These are phyloP conservation scores for Chenopodium suecicum DNA, from an alignment of 148 eudicot genomes.

Conservation along the genomic window DNA sequence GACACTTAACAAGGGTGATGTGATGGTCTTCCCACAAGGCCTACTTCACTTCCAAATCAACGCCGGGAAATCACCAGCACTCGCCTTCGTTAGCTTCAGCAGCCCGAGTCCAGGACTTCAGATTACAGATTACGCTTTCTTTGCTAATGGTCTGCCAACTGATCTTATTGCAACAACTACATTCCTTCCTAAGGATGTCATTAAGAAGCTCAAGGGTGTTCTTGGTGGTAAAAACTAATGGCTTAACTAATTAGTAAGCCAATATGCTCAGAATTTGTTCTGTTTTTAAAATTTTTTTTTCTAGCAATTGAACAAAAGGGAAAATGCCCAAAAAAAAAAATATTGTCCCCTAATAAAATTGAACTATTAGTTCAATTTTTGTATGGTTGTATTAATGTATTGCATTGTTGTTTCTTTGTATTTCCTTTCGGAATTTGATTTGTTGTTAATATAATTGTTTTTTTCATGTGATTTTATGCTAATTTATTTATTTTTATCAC, in stretches of 20 bases:
- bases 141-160: slow-evolving; percentile 56
- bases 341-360: not conserved
- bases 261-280: not conserved
- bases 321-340: not conserved
- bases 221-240: slow-evolving; percentile 64
- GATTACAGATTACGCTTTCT: slow-evolving; percentile 65
- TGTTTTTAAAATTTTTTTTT: not conserved
- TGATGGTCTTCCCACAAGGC: slow-evolving; percentile 82
- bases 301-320: slow-evolving; percentile 5
- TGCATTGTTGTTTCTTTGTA: not conserved
- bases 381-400: not conserved
- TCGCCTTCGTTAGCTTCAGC: slow-evolving; percentile 59
- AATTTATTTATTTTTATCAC: too few species aligned
- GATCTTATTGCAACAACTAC: slow-evolving; percentile 46
- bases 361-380: slow-evolving; percentile 10
- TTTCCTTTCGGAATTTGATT: not conserved
- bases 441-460: not conserved
- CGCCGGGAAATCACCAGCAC: slow-evolving; percentile 37
- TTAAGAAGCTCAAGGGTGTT: slow-evolving; percentile 78
- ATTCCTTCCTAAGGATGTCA: slow-evolving; percentile 52
- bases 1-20: slow-evolving; percentile 56
- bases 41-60: slow-evolving; percentile 78
- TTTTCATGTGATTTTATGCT: too few species aligned
- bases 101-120: slow-evolving; percentile 78
- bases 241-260: not conserved